Base-by-base conservation (phyloP, 176 grass and related monocot species). In the Otatea glauca region DNA sequence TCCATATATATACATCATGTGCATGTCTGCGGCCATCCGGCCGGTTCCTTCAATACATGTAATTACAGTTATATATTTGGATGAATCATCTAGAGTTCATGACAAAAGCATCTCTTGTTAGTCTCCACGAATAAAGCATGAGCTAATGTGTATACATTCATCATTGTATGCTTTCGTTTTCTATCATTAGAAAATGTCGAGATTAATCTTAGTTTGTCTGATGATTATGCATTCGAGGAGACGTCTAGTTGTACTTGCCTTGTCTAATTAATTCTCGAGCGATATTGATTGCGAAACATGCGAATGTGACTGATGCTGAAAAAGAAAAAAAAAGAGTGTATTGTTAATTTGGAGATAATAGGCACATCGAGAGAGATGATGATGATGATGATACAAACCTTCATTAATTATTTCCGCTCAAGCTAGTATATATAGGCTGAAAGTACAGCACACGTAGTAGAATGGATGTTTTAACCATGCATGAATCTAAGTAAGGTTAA, bases 221-320 rank as follows among this genome's bases (percentile, higher is more conserved):
- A 42, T 55, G 78, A 81, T 48, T 81, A 39, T 81, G 21, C 12
- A 21, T 68, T 21, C 17, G 17, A 68, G 17, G 32, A n/a, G 47
- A 54, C 32, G 13, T 27, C 56, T 51, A 49, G 27, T 38, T 55
- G 18, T 69, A 51, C 64, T 66, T 80, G 29, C 18, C 45, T 68
- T 81, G 64, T 55, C 12, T 51, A 69, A 10, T 69, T 67, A 80
- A 16, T 45, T 41, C 0, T 14, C 21, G 35, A 42, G 20, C 10
- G 1, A 60, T 20, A 58, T 58, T 76, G 74, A 42, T 60, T 14
- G 74, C 74, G 50, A 76, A 58, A 76, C 27, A 3, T 23, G 51
- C 37, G 38, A 27, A 25, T 49, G 43, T 27, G 41, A 72, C 13
- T 37, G 35, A 4, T 72, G 69, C 37, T 12, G 67, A 17, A 2